Evolutionary conservation across 371 early-diverging fungal species (phyloP), one percentile per base, ranked within the genome.

Genomic region (Actinomortierella wolfii): DNA sequence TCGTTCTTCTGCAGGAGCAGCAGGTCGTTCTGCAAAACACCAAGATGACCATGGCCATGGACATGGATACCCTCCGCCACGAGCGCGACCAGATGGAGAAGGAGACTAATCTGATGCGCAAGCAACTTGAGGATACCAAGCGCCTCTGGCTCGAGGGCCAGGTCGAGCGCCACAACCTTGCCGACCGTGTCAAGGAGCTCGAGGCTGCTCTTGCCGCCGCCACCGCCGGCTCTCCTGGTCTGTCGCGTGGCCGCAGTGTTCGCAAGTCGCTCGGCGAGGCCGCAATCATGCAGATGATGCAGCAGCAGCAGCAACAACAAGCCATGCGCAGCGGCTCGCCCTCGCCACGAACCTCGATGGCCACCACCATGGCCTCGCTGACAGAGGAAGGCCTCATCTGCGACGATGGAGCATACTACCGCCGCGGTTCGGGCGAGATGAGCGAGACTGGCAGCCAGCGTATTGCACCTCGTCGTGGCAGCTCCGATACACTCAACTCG

Each of bases 61-160:
- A 70, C 48, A 26, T 56, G 23, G 69, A 74, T 40, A 23, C 55
- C 34, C 13, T 61, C 17, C 59, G 64, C 11, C 67, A 73, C 48
- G 67, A 73, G 57, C 63, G 74, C 8, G 63, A 63, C 24, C 7
- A 42, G 45, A 59, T 59, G 6, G 60, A 67, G 54, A 57, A 49
- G 20, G 64, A 67, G 34, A 24, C 67, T 50, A 59, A 56, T 20
- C 41, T 67, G 49, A 58, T 67, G 56, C 67, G 67, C 24, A 59
- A 59, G 42, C 74, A 73, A 57, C 66, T 73, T 51, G 74, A 73
- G 54, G 64, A 73, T 52, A 73, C 67, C n/a, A 73, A 67, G 67
- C 43, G 48, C 0, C 57, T 73, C 9, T 73, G 67, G 67, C 57
- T 67, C 46, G 67, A 73, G 49, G 64, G 67, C 15, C 63, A 67